Evolutionary conservation across 805 yeast genomes (phyloP).

Genomic region (Candida orba): DNA sequence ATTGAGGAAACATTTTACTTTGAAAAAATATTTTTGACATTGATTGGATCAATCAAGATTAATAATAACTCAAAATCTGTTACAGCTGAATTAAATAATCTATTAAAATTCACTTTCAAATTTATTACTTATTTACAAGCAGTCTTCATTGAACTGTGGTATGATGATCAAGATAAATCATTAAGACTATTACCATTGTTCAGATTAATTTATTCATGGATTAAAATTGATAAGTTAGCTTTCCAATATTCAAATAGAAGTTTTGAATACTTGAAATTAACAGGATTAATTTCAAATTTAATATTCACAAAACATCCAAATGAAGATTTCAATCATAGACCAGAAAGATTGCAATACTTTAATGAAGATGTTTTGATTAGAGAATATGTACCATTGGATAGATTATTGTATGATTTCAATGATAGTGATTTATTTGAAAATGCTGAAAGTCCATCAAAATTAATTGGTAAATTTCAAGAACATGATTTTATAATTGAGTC

Average conservation of each 20-base stretch:
- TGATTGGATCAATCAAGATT: conserved; percentile 32
- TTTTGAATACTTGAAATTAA: conserved; percentile 24
- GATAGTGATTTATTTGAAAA: conserved; percentile 29
- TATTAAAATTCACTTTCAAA: conserved; percentile 35
- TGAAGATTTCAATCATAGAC: conserved; percentile 24
- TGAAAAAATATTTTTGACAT: conserved; percentile 29
- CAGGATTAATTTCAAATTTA: conserved; percentile 26
- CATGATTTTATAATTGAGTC: conserved; percentile 27
- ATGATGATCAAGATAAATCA: conserved; percentile 9
- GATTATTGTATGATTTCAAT: conserved; percentile 52
- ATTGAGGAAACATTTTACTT: conserved; percentile 10
- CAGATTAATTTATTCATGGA: conserved; percentile 51
- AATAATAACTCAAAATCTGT: conserved; percentile 5
- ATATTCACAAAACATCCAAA: conserved; percentile 13
- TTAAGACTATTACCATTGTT: conserved; percentile 29
- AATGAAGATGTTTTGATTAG: conserved; percentile 57
- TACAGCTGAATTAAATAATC: conserved; percentile 12
- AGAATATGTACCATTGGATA: conserved; percentile 51
- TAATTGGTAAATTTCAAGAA: conserved; percentile 19
- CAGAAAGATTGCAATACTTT: conserved; percentile 47
- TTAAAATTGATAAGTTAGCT: conserved; percentile 41
- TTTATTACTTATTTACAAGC: conserved; percentile 30
- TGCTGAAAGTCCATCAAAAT: conserved; percentile 10
- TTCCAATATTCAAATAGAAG: conserved; percentile 28
- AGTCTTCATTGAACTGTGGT: conserved; percentile 26